phyloP scores from a whole-genome alignment of 108 stramenopile genomes.

The Aurantiochytrium sp. region DNA sequence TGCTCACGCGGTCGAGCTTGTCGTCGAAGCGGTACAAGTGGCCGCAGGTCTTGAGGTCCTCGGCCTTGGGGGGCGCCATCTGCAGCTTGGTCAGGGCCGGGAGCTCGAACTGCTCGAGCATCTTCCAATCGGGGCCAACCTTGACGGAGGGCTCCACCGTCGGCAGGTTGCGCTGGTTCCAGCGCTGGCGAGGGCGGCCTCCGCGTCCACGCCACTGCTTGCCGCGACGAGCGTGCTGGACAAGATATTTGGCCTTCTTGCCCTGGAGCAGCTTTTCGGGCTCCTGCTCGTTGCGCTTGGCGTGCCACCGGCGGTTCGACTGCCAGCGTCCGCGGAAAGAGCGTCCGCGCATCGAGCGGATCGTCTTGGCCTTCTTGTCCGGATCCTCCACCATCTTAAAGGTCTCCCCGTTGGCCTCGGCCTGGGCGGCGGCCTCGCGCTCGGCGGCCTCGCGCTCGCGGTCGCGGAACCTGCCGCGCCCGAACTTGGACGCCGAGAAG shows the following conservation, averaged over 20 bases:
- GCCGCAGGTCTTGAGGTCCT: constrained; percentile 85
- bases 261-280: constrained; percentile 74
- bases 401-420: constrained; percentile 32
- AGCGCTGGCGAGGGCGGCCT: constrained; percentile 17
- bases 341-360: neutral
- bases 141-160: constrained; percentile 64
- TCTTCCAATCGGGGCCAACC: constrained; percentile 71
- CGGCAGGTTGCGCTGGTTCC: neutral
- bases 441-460: constrained; percentile 65
- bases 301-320: constrained; percentile 55
- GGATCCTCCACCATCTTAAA: constrained; percentile 25
- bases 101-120: constrained; percentile 79
- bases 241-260: constrained; percentile 69
- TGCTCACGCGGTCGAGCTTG: constrained; percentile 68
- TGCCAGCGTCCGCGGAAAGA: neutral
- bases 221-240: constrained; percentile 23
- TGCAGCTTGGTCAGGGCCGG: constrained; percentile 71
- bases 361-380: constrained; percentile 27
- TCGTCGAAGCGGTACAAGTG: constrained; percentile 86
- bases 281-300: constrained; percentile 68
- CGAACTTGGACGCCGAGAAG: constrained; percentile 14
- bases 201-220: neutral
- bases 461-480: neutral
- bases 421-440: constrained; percentile 30
- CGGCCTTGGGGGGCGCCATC: constrained; percentile 25